Percentiles rank a stretch among this genome's conserved stretches.
Evolutionary conservation across 1,139 yeast species (phyloP).

Genomic region (Pichia sp.): DNA sequence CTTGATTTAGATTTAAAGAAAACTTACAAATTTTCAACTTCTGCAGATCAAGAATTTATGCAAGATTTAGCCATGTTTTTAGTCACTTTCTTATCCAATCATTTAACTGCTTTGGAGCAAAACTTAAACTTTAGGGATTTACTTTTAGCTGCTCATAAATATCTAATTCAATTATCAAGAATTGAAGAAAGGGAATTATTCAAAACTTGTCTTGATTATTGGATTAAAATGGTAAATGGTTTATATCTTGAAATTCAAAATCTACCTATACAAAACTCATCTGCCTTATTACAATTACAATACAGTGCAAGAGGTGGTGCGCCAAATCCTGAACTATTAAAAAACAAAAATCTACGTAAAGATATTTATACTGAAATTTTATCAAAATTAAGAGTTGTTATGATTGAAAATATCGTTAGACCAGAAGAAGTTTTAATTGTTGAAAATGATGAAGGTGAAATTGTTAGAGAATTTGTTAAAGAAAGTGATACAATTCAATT

Average conservation of each 20-base stretch:
- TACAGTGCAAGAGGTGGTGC: constrained; percentile 71
- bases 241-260: constrained; percentile 82
- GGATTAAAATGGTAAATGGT: constrained; percentile 78
- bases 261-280: constrained; percentile 63
- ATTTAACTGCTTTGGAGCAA: constrained; percentile 66
- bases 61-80: constrained; percentile 94
- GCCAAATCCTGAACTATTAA: constrained; percentile 72
- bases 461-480: constrained; percentile 93
- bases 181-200: constrained; percentile 95
- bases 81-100: constrained; percentile 76
- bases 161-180: constrained; percentile 77
- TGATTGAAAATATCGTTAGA: constrained; percentile 95
- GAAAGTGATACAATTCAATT: constrained; percentile 95
- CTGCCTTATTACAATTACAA: constrained; percentile 70
- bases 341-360: constrained; percentile 75
- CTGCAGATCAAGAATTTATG: constrained; percentile 86
- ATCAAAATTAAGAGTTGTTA: constrained; percentile 78
- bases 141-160: constrained; percentile 66
- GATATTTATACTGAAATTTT: constrained; percentile 73
- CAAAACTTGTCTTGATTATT: constrained; percentile 91
- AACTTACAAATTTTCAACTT: constrained; percentile 68
- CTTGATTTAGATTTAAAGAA: constrained; percentile 64
- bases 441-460: constrained; percentile 98
- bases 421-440: constrained; percentile 97
- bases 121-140: constrained; percentile 49